Evolutionary conservation across 116 monocot genomes (phyloP), one percentile per base, ranked within the genome.

Genomic region (Papilionanthe hybrid): DNA sequence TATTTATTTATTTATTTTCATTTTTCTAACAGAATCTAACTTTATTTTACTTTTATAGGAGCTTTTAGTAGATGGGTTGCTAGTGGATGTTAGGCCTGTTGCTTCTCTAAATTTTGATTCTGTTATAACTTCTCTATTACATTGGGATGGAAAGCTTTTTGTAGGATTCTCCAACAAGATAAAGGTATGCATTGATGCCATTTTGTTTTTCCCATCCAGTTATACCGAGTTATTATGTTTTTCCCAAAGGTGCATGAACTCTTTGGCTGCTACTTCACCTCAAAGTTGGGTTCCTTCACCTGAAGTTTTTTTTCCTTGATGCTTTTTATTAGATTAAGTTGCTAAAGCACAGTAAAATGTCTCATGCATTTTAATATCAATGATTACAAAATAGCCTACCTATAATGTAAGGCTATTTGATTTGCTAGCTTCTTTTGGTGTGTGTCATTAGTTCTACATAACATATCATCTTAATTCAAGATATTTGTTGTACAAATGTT

Each of bases 61-160:
- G 57, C 72, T 91, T 41, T 80, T 78, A 6, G 88, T 78, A 77
- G 82, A 85, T 87, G 91, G 89, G 18, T 74, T 81, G 68, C 87
- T 90, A 78, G 76, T 87, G 45, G 87, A 91, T 22, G 43, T 84
- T 72, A 84, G 85, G 72, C 79, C 79, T 57, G 65, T 93, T 72
- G 96, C 87, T 72, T 91, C 93, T 47, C 76, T 93, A 72, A 65
- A 45, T 17, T 93, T 87, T 77, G 87, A 91, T 79, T 86, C 90
- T 42, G 81, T 86, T 29, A 83, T 96, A 74, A 89, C 96, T 78
- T 87, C 86, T 75, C 42, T 96, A 53, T 60, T 91, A 12, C 80
- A 85, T 58, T 90, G 83, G 75, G 49, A 84, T 72, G 96, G 88
- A 50, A 93, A 88, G 83, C 85, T 96, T 78, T 91, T 96, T 83